Conservation (phyloP, 1,139 yeast species). For the Blastobotrys ciferrii region DNA sequence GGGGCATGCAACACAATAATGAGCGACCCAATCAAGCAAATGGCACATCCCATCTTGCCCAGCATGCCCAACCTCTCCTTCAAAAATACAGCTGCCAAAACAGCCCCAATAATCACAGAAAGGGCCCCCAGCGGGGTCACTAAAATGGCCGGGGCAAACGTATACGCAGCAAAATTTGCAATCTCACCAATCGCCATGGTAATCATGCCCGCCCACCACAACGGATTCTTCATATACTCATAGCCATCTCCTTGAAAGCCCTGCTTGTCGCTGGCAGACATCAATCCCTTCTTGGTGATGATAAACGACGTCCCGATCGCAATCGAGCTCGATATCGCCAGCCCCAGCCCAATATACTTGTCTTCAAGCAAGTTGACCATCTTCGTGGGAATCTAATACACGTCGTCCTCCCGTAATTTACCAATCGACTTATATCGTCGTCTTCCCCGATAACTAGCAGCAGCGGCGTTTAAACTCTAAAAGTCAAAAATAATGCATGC, state of each 20-base stretch:
- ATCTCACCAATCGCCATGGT: slow-evolving; percentile 91
- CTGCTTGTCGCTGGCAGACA: slow-evolving; percentile 63
- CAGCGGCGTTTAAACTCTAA: neutral
- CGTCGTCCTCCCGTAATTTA: too few species aligned
- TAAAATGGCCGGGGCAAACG: slow-evolving; percentile 90
- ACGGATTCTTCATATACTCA: slow-evolving; percentile 76
- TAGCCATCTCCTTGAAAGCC: slow-evolving; percentile 58
- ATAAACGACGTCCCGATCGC: slow-evolving; percentile 91
- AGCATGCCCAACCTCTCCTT: slow-evolving; percentile 84
- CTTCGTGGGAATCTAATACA: neutral
- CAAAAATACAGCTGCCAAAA: slow-evolving; percentile 77
- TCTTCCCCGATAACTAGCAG: too few species aligned
- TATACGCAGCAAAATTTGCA: slow-evolving; percentile 92
- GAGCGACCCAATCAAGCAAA: slow-evolving; percentile 85
- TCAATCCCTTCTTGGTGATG: slow-evolving; percentile 82
- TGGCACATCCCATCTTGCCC: slow-evolving; percentile 95
- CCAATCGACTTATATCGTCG: neutral
- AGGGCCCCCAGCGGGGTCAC: slow-evolving; percentile 93
- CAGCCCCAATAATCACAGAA: slow-evolving; percentile 84
- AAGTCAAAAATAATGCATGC: neutral
- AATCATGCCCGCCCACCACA: slow-evolving; percentile 94
- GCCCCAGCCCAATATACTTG: slow-evolving; percentile 83
- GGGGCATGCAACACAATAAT: slow-evolving; percentile 91
- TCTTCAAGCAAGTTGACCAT: slow-evolving; percentile 49
- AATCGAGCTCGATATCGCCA: slow-evolving; percentile 82